Base-by-base conservation (phyloP, 768 basidiomycete species). In the Tremella mesenterica region DNA sequence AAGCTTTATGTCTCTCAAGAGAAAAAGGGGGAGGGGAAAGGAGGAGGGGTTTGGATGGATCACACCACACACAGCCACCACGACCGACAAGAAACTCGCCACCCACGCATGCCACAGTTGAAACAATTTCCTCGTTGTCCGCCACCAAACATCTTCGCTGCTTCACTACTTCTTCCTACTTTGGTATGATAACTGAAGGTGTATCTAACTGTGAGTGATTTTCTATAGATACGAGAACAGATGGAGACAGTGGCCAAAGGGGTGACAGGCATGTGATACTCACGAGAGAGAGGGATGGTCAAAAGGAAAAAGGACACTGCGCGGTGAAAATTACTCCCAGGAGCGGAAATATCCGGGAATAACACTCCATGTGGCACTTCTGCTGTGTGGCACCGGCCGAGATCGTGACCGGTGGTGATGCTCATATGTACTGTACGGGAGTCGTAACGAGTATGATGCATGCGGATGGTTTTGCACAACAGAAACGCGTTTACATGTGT, bases 81-180 rank as follows among this genome's bases (percentile, higher is more conserved):
- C 56, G 28, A 25, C 51, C 47, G 25, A 36, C 39, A 38, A 45
- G 41, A 29, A 51, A 46, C 20, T 33, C n/a, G 31, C 34, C 46
- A 69, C 67, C 48, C 58, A 66, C 67, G 60, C 44, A 50, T 48
- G 44, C 67, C 67, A 58, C 67, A 69, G 59, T 69, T 69, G 60
- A 69, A 69, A 50, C 67, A 69, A 50, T 63, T 65, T 44, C 62
- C 60, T 39, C 57, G 44, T 65, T 60, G 48, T 30, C 51, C 52
- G 31, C 48, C 54, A 48, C 65, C 65, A 61, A 57, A 68, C 63
- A 68, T 63, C 56, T 18, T 58, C 28, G 16, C 36, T 31, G 3
- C 39, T 27, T 23, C 49, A 46, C 36, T 57, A n/a, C n/a, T n/a
- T n/a, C n/a, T n/a, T n/a, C n/a, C n/a, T n/a, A n/a, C n/a, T n/a